These are phyloP conservation scores for Bruguiera gymnorhiza DNA, from an alignment of 345 rosid genomes.

Conservation along the genomic window DNA sequence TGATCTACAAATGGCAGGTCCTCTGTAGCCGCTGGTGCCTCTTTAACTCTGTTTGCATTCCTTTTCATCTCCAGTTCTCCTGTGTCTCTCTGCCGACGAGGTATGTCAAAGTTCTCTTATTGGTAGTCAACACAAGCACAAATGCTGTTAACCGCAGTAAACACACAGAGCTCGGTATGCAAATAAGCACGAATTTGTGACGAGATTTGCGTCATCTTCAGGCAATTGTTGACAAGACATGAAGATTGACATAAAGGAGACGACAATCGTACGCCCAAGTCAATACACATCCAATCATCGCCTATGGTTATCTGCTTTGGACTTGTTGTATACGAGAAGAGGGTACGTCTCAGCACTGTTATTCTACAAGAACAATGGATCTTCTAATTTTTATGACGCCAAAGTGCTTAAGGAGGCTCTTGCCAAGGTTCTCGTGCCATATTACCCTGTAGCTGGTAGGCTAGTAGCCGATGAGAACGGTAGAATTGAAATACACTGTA, in stretches of 20 bases:
- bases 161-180: too few relatives aligned
- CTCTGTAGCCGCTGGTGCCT: too few relatives aligned
- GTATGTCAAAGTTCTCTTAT: too few relatives aligned
- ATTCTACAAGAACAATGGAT: conserved; percentile 6
- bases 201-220: too few relatives aligned
- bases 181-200: too few relatives aligned
- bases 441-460: conserved; percentile 44
- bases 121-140: too few relatives aligned
- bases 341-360: neutral
- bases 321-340: neutral
- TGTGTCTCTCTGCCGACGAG: too few relatives aligned
- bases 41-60: too few relatives aligned
- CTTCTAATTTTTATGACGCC: conserved; percentile 18
- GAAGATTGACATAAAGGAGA: neutral
- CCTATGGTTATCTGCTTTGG: conserved; percentile 6
- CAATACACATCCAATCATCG: neutral
- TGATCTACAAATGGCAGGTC: too few relatives aligned
- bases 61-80: too few relatives aligned
- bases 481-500: conserved; percentile 39
- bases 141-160: too few relatives aligned
- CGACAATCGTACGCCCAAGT: neutral
- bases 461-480: conserved; percentile 32
- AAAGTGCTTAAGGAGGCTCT: conserved; percentile 33
- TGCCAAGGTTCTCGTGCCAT: conserved; percentile 37
- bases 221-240: neutral